Evolutionary conservation across 306 rosid genomes (phyloP), one percentile per base, ranked within the genome.

Genomic region (Gynostemma pentaphyllum): DNA sequence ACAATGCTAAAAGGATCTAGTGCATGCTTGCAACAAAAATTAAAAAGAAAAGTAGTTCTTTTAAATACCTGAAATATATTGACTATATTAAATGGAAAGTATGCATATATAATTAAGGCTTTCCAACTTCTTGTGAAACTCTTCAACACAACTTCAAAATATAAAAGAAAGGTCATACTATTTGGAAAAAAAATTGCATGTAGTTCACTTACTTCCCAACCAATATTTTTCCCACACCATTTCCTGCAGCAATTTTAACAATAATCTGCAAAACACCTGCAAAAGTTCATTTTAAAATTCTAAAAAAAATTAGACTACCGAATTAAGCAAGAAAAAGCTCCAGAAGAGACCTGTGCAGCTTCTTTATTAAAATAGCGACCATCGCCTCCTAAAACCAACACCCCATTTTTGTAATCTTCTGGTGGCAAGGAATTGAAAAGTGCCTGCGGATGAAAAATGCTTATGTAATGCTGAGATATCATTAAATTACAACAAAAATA

Each of bases 211-310:
- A 94, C 99, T 82, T 83, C 67, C 99, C 99, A 42, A 94, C 99
- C 85, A 94, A 79, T 70, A 94, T 72, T 73, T 92, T 86, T 53
- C 87, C 90, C 29, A 86, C 99, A 66, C 94, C 97, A 68, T 94
- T 94, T 45, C 97, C 99, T 3, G 97, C 99, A 36, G 95, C 89
- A 70, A 94, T 94, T 79, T 94, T 88, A 68, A 88, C 85, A 69
- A 94, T 94, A 29, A 82, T 88, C 95, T 88, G 94, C 76, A 77
- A 30, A 68, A 60, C 49, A 55, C 46, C 49, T 45, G 53, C 69
- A 64, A 50, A 49, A 66, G 72, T 62, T 5, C 10, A 18, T 48
- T 64, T n/a, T 68, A 30, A 61, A 45, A 26, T 12, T 54, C 40
- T 28, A 49, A 21, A 7, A 54, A n/a, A 18, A 52, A 64, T 27